Conservation (phyloP, 2,329 filamentous ascomycete species). For the Fusarium sacchari region DNA sequence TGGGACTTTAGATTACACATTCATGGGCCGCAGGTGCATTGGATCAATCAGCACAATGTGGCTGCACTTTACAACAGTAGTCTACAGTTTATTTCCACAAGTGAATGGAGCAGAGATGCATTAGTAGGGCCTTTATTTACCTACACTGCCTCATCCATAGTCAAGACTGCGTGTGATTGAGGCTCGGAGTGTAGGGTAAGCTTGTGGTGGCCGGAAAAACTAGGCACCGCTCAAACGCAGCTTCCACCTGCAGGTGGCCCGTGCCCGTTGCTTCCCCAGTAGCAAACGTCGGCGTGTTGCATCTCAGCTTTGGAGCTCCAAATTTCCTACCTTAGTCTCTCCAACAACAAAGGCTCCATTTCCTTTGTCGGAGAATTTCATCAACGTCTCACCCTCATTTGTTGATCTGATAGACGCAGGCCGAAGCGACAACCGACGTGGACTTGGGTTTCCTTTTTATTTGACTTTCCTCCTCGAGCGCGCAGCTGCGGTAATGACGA, state of each 20-base stretch:
- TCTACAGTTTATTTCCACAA: neutral
- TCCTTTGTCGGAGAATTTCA: conserved; percentile 35
- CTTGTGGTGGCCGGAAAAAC: conserved; percentile 22
- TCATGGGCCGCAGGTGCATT: neutral
- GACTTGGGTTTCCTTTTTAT: neutral
- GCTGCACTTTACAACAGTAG: neutral
- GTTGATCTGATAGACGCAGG: neutral
- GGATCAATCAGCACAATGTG: neutral
- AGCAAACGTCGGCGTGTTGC: conserved; percentile 37
- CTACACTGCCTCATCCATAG: neutral
- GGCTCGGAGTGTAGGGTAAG: conserved; percentile 11
- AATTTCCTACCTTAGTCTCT: conserved; percentile 36
- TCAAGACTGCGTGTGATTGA: neutral
- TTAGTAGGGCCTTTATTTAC: neutral
- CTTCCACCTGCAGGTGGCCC: conserved; percentile 14
- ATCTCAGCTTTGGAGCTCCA: conserved; percentile 42
- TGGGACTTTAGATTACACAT: no score
- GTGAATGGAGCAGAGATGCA: neutral
- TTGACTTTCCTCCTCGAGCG: neutral
- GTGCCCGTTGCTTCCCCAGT: conserved; percentile 36
- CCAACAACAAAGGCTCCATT: conserved; percentile 36
- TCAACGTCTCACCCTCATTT: conserved; percentile 29
- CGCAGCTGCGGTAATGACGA: conserved; percentile 43
- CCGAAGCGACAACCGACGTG: neutral
- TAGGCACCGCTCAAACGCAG: conserved; percentile 12